phyloP scores from a whole-genome alignment of 2,329 filamentous ascomycete genomes.

The Fusarium chuoi region DNA sequence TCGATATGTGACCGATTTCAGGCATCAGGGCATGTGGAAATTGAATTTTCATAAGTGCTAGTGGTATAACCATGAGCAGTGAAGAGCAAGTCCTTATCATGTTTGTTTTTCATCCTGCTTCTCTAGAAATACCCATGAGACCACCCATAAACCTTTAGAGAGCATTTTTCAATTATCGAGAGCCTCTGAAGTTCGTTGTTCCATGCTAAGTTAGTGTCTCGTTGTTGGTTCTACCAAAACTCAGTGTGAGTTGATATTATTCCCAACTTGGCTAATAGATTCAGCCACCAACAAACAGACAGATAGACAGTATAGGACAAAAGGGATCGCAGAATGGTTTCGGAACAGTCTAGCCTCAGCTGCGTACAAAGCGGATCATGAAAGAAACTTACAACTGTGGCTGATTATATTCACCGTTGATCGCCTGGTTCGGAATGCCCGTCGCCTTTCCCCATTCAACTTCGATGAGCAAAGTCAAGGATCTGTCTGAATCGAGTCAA shows the following conservation, averaged over 20 bases:
- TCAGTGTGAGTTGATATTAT: background rate
- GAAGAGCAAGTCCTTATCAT: background rate
- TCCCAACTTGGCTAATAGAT: background rate
- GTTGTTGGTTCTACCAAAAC: background rate
- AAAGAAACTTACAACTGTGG: too few species aligned
- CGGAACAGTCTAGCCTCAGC: background rate
- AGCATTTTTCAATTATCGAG: background rate
- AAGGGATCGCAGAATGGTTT: background rate
- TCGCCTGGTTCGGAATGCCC: background rate
- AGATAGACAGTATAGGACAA: background rate
- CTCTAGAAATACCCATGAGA: background rate
- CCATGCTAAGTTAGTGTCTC: background rate
- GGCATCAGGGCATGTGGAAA: background rate
- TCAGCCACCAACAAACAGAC: background rate
- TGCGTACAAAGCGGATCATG: background rate
- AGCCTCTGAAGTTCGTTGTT: background rate
- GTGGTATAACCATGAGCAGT: background rate
- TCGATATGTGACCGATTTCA: background rate
- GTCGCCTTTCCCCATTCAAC: background rate
- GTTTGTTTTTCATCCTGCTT: background rate
- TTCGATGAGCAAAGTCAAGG: background rate
- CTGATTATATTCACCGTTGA: background rate
- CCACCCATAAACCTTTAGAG: background rate
- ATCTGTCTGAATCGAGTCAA: background rate
- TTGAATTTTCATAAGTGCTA: background rate